Conservation (phyloP, 768 basidiomycete species). For the Cystobasidium ongulense region DNA sequence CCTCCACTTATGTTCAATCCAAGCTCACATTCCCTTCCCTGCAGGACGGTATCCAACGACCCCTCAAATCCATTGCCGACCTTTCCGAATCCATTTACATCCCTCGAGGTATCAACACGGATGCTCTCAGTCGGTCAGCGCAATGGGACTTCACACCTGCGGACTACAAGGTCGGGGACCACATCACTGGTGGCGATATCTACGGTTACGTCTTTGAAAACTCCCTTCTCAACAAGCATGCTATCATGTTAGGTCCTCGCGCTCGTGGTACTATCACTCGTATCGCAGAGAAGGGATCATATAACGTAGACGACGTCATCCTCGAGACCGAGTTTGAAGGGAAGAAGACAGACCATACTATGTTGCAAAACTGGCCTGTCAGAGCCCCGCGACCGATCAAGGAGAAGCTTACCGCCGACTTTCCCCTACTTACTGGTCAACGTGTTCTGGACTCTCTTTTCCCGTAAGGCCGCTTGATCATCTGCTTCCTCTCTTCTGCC, state of each 20-base stretch:
- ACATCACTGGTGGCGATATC: conserved; percentile 92
- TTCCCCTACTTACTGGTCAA: conserved; percentile 88
- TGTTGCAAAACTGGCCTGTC: conserved; percentile 99
- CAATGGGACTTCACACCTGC: conserved; percentile 92
- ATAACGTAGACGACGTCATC: conserved; percentile 82
- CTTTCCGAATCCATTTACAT: conserved; percentile 99
- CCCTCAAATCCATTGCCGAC: conserved; percentile 77
- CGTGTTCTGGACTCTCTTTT: conserved; percentile 93
- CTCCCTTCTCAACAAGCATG: conserved; percentile 90
- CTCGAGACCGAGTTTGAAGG: conserved; percentile 97
- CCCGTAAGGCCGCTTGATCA: conserved; percentile 56
- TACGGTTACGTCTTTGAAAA: conserved; percentile 95
- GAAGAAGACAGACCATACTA: conserved; percentile 79
- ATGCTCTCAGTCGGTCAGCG: conserved; percentile 75
- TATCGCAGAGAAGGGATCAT: conserved; percentile 88
- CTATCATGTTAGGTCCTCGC: conserved; percentile 89
- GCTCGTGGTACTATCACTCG: conserved; percentile 90
- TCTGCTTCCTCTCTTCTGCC: background rate
- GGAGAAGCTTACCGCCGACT: conserved; percentile 89
- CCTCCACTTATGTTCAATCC: background rate
- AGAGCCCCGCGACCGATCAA: conserved; percentile 90
- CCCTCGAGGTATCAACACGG: conserved; percentile 95
- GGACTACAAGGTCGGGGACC: conserved; percentile 79
- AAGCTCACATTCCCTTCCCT: background rate
- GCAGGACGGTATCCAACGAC: conserved; percentile 42